Conservation (phyloP, 2,329 filamentous ascomycete species). For the Fusarium lateritium region DNA sequence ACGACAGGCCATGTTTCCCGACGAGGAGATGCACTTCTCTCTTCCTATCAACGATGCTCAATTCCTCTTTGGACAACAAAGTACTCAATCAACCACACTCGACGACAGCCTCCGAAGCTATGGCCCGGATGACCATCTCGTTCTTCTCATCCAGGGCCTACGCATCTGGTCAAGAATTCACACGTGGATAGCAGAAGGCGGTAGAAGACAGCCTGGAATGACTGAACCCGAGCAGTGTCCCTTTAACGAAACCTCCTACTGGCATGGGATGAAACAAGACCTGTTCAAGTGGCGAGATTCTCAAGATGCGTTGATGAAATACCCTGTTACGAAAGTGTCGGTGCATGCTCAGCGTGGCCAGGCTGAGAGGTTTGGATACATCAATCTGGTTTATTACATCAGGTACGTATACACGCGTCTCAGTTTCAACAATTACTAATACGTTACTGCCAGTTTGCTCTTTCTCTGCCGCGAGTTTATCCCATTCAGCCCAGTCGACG, state of each 20-base stretch:
- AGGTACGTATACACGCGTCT: constrained; percentile 1
- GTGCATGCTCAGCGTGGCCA: constrained; percentile 47
- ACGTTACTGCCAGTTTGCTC: not conserved
- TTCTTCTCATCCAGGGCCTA: constrained; percentile 37
- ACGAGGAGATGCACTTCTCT: constrained; percentile 34
- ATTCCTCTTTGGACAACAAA: constrained; percentile 36
- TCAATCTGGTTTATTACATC: constrained; percentile 48
- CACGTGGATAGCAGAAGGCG: constrained; percentile 45
- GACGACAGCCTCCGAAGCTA: not conserved
- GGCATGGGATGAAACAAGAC: constrained; percentile 41
- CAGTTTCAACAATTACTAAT: fast-evolving
- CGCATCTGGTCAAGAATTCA: constrained; percentile 47
- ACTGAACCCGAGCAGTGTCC: constrained; percentile 42
- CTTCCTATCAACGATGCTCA: constrained; percentile 37
- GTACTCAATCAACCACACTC: not conserved
- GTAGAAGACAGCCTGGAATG: constrained; percentile 41
- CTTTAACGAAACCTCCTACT: constrained; percentile 37
- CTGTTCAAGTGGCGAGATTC: constrained; percentile 41
- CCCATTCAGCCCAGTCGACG: constrained; percentile 45
- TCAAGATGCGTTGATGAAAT: constrained; percentile 35
- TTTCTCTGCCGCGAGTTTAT: constrained; percentile 46
- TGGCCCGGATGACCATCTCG: constrained; percentile 32
- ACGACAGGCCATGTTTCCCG: constrained; percentile 43
- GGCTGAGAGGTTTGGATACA: constrained; percentile 46
- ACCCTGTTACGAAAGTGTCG: constrained; percentile 41